Conservation (phyloP, 441 rosid species). For the Geranium incanum region DNA sequence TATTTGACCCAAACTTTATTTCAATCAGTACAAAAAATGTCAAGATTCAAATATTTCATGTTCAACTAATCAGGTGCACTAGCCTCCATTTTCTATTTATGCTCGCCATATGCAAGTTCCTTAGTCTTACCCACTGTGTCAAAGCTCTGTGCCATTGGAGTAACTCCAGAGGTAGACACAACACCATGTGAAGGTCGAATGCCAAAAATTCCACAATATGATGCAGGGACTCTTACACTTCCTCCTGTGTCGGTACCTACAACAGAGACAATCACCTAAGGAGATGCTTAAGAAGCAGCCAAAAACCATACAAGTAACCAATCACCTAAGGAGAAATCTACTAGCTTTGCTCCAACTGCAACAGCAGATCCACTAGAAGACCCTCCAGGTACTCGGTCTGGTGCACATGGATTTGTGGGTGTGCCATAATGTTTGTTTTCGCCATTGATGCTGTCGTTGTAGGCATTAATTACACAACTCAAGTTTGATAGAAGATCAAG, state of each 20-base stretch:
- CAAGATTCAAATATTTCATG: background rate
- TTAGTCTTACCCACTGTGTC: constrained; percentile 74
- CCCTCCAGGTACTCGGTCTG: constrained; percentile 78
- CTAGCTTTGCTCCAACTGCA: constrained; percentile 73
- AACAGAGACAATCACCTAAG: constrained; percentile 5
- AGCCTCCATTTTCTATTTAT: background rate
- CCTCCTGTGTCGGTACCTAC: constrained; percentile 91
- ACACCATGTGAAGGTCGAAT: constrained; percentile 68
- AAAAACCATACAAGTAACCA: constrained; percentile 12
- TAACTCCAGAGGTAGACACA: constrained; percentile 54
- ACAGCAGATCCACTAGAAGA: constrained; percentile 98
- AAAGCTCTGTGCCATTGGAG: constrained; percentile 83
- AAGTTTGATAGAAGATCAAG: background rate
- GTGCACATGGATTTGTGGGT: constrained; percentile 80
- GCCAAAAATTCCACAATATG: constrained; percentile 78
- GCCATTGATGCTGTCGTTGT: constrained; percentile 59
- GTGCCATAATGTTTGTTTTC: constrained; percentile 88
- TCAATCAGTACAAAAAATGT: background rate
- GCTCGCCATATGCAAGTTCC: constrained; percentile 11
- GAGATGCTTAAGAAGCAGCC: constrained; percentile 9
- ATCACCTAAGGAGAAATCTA: constrained; percentile 78
- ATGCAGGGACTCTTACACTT: constrained; percentile 82
- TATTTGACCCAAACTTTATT: background rate
- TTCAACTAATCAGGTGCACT: background rate
- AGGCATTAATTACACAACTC: background rate